Percentiles rank a stretch among this genome's conserved stretches.
phyloP scores from a whole-genome alignment of 345 rosid genomes.

The Hibiscus trionum region DNA sequence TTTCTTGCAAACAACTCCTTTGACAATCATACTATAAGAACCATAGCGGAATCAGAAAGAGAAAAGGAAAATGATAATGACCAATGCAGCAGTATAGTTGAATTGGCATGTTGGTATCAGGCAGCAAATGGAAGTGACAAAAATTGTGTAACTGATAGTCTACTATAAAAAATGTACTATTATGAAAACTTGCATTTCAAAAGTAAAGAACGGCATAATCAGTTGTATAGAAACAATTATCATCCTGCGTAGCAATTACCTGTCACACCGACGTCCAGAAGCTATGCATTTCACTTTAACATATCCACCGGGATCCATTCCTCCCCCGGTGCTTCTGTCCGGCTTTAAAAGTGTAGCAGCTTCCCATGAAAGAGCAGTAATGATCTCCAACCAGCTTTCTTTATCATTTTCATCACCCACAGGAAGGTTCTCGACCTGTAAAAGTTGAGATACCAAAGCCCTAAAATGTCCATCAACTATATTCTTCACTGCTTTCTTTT shows the following conservation, averaged over 20 bases:
- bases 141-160: not conserved
- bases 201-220: not conserved
- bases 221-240: not conserved
- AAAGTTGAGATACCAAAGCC: conserved; percentile 84
- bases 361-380: conserved; percentile 92
- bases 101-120: not conserved
- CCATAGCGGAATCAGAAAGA: conserved; percentile 9
- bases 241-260: conserved; percentile 41
- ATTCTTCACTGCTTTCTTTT: conserved; percentile 74
- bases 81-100: not conserved
- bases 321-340: conserved; percentile 86
- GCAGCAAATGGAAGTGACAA: not conserved
- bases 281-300: conserved; percentile 97
- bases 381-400: conserved; percentile 83
- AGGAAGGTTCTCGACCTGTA: conserved; percentile 79
- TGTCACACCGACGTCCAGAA: conserved; percentile 68
- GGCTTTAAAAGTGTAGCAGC: conserved; percentile 92
- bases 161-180: not conserved
- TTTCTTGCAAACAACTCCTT: conserved; percentile 98
- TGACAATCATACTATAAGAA: conserved; percentile 64
- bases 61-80: not conserved
- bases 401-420: conserved; percentile 51
- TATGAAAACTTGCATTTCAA: not conserved
- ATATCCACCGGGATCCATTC: conserved; percentile 99
- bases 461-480: conserved; percentile 95